phyloP scores from a whole-genome alignment of 176 grass and related monocot species.

The Musa itinerans region DNA sequence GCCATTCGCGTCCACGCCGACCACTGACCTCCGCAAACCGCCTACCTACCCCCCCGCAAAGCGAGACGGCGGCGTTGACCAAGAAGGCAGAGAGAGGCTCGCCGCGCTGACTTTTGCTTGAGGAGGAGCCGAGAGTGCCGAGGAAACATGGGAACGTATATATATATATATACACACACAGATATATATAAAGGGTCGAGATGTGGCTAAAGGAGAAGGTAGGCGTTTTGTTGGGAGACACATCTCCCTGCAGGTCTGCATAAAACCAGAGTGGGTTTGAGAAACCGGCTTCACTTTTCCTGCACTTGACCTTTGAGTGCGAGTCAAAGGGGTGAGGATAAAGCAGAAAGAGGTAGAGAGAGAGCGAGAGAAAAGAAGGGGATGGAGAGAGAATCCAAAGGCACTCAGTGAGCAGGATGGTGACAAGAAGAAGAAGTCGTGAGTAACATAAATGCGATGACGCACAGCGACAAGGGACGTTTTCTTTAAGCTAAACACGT shows the following conservation, averaged over 20 bases:
- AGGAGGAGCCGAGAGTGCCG: conserved; percentile 7
- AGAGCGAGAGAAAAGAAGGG: background rate
- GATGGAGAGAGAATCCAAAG: background rate
- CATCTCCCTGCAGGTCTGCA: no score
- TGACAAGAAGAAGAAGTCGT: no score
- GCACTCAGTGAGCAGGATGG: background rate
- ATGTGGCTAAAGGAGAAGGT: conserved; percentile 10
- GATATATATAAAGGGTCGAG: background rate
- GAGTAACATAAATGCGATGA: no score
- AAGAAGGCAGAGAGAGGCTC: background rate
- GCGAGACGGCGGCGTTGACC: background rate
- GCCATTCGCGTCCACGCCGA: conserved; percentile 8
- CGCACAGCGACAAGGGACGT: no score
- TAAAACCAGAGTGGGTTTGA: background rate
- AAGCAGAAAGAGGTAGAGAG: background rate
- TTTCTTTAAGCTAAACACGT: no score
- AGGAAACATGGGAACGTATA: no score
- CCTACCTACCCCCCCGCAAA: background rate
- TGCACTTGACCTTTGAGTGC: conserved; percentile 16
- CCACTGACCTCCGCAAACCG: background rate
- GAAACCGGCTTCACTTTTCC: background rate
- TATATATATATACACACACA: no score
- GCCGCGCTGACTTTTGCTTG: conserved; percentile 45
- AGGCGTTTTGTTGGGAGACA: background rate
- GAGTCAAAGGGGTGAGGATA: conserved; percentile 18